A percentile compares a stretch with the other conserved stretches of the same genome.
Conservation (phyloP, 2,329 filamentous ascomycete genomes). For the Aspergillus texensis region DNA sequence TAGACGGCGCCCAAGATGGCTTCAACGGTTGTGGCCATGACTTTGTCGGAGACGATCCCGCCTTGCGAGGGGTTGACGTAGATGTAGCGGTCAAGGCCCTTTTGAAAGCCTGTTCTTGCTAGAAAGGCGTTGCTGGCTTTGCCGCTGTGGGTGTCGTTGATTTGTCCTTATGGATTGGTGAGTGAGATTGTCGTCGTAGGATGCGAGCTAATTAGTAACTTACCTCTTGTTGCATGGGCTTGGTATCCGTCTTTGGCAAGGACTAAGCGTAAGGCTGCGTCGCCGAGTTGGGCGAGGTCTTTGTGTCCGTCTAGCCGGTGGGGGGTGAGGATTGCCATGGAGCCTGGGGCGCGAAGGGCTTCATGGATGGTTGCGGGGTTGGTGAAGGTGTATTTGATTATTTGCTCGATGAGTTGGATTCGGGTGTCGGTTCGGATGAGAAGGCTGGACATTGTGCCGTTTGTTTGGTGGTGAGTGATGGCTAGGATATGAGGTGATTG, state of each 20-base stretch:
- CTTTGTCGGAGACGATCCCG: constrained; percentile 14
- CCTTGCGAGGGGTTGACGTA: constrained; percentile 20
- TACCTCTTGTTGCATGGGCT: not conserved
- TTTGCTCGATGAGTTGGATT: not conserved
- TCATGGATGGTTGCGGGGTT: not conserved
- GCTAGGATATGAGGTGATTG: too few species aligned
- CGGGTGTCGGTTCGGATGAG: not conserved
- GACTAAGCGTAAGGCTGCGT: constrained; percentile 4
- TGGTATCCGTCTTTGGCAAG: constrained; percentile 6
- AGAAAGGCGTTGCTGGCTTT: constrained; percentile 18
- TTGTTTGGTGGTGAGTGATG: not conserved
- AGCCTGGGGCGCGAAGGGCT: not conserved
- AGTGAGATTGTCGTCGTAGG: not conserved
- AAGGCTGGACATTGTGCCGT: not conserved
- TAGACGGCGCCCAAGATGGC: constrained; percentile 40
- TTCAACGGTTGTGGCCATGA: constrained; percentile 35
- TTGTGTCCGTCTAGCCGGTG: constrained; percentile 8
- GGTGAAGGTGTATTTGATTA: not conserved
- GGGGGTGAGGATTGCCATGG: not conserved
- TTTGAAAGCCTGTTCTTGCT: constrained; percentile 9
- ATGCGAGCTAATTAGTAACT: not conserved
- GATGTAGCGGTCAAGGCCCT: constrained; percentile 13
- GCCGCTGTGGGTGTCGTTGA: constrained; percentile 2
- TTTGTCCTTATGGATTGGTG: not conserved
- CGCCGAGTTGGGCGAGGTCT: constrained; percentile 11